These are phyloP conservation scores for Saturnispora sekii DNA, from an alignment of 805 yeast genomes.

Conservation along the genomic window DNA sequence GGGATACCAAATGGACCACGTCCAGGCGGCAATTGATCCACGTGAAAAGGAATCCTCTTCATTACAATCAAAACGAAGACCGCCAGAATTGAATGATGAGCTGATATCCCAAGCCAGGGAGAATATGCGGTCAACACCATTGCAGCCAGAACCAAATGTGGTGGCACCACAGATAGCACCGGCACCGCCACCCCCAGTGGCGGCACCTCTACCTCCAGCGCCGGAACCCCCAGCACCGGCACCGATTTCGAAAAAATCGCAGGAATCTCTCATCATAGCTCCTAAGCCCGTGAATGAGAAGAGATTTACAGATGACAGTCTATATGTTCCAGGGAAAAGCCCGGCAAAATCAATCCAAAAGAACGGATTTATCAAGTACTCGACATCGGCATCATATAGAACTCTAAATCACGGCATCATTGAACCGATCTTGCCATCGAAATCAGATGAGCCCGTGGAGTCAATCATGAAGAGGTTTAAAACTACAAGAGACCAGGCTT, in stretches of 20 bases:
- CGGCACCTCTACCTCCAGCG: background rate
- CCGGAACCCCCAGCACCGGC: background rate
- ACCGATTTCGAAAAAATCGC: background rate
- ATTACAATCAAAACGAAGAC: constrained; percentile 2
- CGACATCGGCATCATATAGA: constrained; percentile 15
- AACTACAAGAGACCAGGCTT: constrained; percentile 24
- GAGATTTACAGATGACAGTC: constrained; percentile 6
- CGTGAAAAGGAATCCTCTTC: too few relatives aligned
- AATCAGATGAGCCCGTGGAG: constrained; percentile 22
- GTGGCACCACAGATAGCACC: too few relatives aligned
- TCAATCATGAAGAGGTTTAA: constrained; percentile 22
- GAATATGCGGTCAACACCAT: background rate
- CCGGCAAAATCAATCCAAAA: background rate
- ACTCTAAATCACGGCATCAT: constrained; percentile 19
- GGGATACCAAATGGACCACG: constrained; percentile 25
- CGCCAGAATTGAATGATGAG: background rate
- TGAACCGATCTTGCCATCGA: constrained; percentile 24
- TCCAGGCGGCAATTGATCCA: constrained; percentile 1
- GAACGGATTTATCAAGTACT: constrained; percentile 9
- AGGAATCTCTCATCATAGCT: background rate
- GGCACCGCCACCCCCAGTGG: background rate
- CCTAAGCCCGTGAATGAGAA: background rate
- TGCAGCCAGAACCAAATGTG: too few relatives aligned
- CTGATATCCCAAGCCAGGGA: background rate
- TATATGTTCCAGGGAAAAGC: background rate